Base-by-base conservation (phyloP, 352 stramenopile genomes). In the Phytopythium helicoides region DNA sequence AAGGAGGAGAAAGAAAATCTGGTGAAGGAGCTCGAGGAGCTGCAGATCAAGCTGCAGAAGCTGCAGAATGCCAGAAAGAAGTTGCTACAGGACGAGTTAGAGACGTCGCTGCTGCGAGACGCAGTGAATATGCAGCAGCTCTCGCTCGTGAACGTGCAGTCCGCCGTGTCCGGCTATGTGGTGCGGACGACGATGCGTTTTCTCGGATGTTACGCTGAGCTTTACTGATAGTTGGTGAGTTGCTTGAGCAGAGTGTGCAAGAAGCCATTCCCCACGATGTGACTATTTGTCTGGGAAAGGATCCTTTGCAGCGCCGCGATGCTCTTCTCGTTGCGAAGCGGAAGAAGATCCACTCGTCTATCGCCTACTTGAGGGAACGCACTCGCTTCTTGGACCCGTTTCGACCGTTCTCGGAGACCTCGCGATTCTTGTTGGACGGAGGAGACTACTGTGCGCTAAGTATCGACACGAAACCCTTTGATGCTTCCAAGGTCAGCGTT, bases 401-500 rank as follows among this genome's bases (percentile, higher is more conserved):
- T 19, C 67, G 64, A 34, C 61, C 66, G 21, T 77, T 81, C 42
- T 47, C 58, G 1, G 66, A 73, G 15, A 60, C 77, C 15, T 71
- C 77, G 45, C 60, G 68, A 8, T 87, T 81, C 51, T 56, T 75
- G 34, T 66, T 62, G 0, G 45, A 56, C 0, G 50, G 60, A 19
- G 71, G 76, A 8, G 71, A 86, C 41, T 69, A 59, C 23, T 83
- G 71, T 40, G 67, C 56, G 26, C 52, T 80, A n/a, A 57, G 66
- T 10, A 78, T 79, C 28, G 71, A 80, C 42, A 60, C 81, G 21
- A 62, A 70, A 8, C 76, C 69, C 39, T 71, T 83, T 18, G 61
- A 65, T 12, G 59, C 46, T 1, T 41, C 61, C 1, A 41, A 56
- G 23, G 41, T 36, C 5, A 69, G 52, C 12, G 55, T 72, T 1